Conservation (phyloP, 2,329 filamentous ascomycete genomes). For the Trichophyton mentagrophytes region DNA sequence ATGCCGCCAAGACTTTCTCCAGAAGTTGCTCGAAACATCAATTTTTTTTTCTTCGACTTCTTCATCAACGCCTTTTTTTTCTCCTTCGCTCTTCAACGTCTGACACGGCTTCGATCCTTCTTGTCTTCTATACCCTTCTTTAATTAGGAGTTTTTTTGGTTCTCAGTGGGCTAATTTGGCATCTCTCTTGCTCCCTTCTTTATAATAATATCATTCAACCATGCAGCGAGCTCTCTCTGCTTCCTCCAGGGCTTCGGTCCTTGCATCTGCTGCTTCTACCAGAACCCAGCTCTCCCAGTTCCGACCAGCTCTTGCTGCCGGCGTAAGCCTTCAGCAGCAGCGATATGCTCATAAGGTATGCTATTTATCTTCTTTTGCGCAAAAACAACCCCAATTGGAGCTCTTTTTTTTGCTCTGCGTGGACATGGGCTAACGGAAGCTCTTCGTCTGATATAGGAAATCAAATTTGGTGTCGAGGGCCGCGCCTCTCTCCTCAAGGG, state of each 20-base stretch:
- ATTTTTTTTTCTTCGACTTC: slow-evolving; percentile 20
- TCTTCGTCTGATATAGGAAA: slow-evolving; percentile 48
- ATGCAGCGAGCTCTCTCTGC: slow-evolving; percentile 96
- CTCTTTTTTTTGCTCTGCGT: neutral
- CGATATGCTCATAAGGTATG: slow-evolving; percentile 94
- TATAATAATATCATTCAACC: slow-evolving; percentile 26
- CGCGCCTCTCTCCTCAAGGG: slow-evolving; percentile 79
- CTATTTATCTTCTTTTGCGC: slow-evolving; percentile 15
- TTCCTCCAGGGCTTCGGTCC: slow-evolving; percentile 63
- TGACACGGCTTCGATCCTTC: slow-evolving; percentile 13
- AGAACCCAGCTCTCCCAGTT: slow-evolving; percentile 49
- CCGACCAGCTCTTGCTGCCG: slow-evolving; percentile 40
- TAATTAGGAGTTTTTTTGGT: slow-evolving; percentile 20
- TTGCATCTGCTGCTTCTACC: slow-evolving; percentile 49
- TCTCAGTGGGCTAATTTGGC: slow-evolving; percentile 22
- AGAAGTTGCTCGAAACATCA: slow-evolving; percentile 21
- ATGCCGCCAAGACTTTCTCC: slow-evolving; percentile 31
- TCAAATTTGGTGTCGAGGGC: slow-evolving; percentile 95
- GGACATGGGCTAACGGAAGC: slow-evolving; percentile 20
- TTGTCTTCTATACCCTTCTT: slow-evolving; percentile 14
- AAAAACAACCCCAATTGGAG: neutral
- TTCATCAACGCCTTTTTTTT: slow-evolving; percentile 20
- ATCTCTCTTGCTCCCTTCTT: slow-evolving; percentile 17
- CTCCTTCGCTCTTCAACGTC: slow-evolving; percentile 18
- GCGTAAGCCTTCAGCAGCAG: slow-evolving; percentile 69